Evolutionary conservation across 2,329 filamentous ascomycete genomes (phyloP).

Genomic region (Eutypella sp.): DNA sequence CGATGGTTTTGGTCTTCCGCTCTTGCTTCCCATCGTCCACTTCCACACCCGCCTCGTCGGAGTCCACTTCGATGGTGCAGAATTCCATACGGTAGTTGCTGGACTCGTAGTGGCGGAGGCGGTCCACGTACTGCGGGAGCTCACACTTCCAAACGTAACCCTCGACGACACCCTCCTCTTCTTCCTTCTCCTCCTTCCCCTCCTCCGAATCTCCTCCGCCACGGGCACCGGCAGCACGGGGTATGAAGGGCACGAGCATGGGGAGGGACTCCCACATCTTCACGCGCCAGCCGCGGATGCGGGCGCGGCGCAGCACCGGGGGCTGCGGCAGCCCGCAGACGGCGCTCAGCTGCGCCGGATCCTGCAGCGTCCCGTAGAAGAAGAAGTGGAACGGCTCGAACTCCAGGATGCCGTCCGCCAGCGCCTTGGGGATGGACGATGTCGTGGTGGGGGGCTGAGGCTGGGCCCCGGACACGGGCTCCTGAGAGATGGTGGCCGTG

Average conservation of each 20-base stretch:
- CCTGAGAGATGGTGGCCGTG: background rate
- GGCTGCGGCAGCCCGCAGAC: slow-evolving; percentile 3
- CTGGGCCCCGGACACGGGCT: no score
- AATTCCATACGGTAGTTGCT: slow-evolving; percentile 14
- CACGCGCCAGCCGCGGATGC: slow-evolving; percentile 14
- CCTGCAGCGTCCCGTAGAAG: slow-evolving; percentile 22
- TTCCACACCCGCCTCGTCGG: slow-evolving; percentile 2
- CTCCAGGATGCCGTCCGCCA: background rate
- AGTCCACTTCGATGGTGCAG: slow-evolving; percentile 9
- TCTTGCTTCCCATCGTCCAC: background rate
- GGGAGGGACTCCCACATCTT: slow-evolving; percentile 13
- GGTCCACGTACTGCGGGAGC: slow-evolving; percentile 5
- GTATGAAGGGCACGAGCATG: slow-evolving; percentile 11
- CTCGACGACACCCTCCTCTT: slow-evolving; percentile 6
- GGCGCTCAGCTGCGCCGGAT: background rate
- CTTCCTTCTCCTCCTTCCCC: no score
- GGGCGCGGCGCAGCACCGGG: slow-evolving; percentile 2
- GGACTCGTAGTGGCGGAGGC: slow-evolving; percentile 12
- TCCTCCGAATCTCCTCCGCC: no score
- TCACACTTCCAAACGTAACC: slow-evolving; percentile 19
- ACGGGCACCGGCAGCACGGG: no score
- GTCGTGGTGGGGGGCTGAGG: background rate
- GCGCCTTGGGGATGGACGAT: background rate
- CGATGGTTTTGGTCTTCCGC: slow-evolving; percentile 4
- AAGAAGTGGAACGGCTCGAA: slow-evolving; percentile 24